Percentiles rank a stretch among this genome's conserved stretches.
phyloP scores from a whole-genome alignment of 805 yeast species.

The Saccharomycopsis sp. region DNA sequence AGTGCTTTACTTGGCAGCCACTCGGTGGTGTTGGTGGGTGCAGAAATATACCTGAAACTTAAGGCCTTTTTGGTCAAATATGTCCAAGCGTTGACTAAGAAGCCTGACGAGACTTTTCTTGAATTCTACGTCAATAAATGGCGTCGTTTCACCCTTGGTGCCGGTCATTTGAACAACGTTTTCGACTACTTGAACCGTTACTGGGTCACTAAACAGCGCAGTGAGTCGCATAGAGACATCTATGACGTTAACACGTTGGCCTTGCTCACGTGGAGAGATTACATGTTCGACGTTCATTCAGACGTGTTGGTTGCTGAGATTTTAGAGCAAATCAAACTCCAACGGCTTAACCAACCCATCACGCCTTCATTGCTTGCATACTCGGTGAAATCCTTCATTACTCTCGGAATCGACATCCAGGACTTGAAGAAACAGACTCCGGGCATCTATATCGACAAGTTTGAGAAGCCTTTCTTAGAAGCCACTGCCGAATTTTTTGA shows the following conservation, averaged over 20 bases:
- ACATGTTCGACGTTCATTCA: constrained; percentile 65
- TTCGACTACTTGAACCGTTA: constrained; percentile 94
- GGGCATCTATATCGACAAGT: constrained; percentile 70
- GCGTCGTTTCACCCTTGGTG: constrained; percentile 86
- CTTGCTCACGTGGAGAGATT: constrained; percentile 79
- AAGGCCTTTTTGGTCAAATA: constrained; percentile 60
- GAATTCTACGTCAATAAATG: constrained; percentile 83
- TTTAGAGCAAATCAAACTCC: constrained; percentile 65
- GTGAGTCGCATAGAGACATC: constrained; percentile 84
- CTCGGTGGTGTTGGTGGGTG: constrained; percentile 62
- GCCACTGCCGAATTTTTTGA: constrained; percentile 48
- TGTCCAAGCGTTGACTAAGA: constrained; percentile 43
- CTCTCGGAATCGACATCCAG: constrained; percentile 83
- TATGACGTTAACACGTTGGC: constrained; percentile 89
- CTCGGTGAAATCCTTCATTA: constrained; percentile 81
- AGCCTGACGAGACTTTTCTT: constrained; percentile 59
- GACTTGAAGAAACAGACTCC: constrained; percentile 82
- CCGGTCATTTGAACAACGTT: constrained; percentile 84
- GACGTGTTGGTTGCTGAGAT: constrained; percentile 60
- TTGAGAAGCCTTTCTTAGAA: constrained; percentile 70
- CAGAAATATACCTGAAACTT: constrained; percentile 75
- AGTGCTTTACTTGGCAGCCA: background rate
- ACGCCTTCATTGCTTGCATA: constrained; percentile 58
- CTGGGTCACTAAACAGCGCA: constrained; percentile 95
- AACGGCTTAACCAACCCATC: constrained; percentile 72